phyloP scores from a whole-genome alignment of 257 asterid species.

The Nicotiana noctiflora region DNA sequence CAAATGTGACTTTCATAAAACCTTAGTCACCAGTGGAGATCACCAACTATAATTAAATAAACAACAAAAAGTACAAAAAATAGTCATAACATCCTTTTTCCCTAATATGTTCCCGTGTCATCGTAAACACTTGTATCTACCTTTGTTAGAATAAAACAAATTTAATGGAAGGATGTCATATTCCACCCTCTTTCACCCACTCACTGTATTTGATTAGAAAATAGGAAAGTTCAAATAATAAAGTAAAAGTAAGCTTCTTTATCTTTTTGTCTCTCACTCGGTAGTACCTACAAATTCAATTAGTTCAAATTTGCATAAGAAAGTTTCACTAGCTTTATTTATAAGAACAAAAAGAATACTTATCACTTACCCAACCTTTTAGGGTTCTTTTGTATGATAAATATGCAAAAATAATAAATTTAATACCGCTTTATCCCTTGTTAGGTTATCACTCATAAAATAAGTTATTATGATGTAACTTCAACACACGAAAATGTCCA shows the following conservation, averaged over 20 bases:
- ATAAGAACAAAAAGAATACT: no score
- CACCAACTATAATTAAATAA: neutral
- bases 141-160: neutral
- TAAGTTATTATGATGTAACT: no score
- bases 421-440: no score
- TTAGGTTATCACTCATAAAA: fast-evolving
- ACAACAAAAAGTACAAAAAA: neutral
- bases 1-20: neutral
- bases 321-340: no score
- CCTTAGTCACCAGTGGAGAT: neutral
- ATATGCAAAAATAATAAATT: no score
- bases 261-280: no score
- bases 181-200: conserved; percentile 18
- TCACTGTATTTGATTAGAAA: conserved; percentile 12
- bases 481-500: no score
- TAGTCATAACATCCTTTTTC: conserved; percentile 25
- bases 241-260: neutral
- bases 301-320: no score
- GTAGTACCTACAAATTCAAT: no score
- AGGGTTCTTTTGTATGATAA: no score
- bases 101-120: conserved; percentile 20
- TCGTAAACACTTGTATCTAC: conserved; percentile 28
- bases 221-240: neutral
- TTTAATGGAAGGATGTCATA: conserved; percentile 24
- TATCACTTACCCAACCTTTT: no score